Percentiles rank a stretch among this genome's conserved stretches.
These are phyloP conservation scores for Sporothrix pseudoabietina DNA, from an alignment of 2,329 filamentous ascomycete genomes.

Conservation along the genomic window DNA sequence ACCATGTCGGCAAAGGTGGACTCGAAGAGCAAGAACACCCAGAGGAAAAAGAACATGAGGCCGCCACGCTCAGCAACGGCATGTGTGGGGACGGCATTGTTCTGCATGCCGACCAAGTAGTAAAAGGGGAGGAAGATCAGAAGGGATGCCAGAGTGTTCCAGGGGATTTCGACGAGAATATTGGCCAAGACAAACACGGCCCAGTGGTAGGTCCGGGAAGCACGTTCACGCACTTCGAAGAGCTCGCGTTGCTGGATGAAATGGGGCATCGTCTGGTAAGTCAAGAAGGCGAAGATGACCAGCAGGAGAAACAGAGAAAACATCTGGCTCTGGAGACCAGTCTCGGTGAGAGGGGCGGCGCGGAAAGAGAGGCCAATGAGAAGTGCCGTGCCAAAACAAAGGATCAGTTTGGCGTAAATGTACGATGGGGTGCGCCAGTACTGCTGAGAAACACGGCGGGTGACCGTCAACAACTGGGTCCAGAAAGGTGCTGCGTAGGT, in stretches of 20 bases:
- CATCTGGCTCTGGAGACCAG: constrained; percentile 67
- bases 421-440: constrained; percentile 78
- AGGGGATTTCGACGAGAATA: constrained; percentile 68
- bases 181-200: constrained; percentile 65
- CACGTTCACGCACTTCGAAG: constrained; percentile 67
- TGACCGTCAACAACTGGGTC: constrained; percentile 62
- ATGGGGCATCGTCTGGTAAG: constrained; percentile 65
- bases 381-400: constrained; percentile 51
- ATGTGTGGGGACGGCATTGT: constrained; percentile 65
- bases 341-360: constrained; percentile 57
- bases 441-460: constrained; percentile 69
- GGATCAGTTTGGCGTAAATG: constrained; percentile 68
- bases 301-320: constrained; percentile 59
- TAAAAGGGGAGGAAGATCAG: constrained; percentile 63
- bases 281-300: constrained; percentile 63
- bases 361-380: constrained; percentile 69
- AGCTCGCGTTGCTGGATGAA: constrained; percentile 66
- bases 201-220: constrained; percentile 67
- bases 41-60: constrained; percentile 76
- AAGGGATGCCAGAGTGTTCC: constrained; percentile 49
- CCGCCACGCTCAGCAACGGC: constrained; percentile 68
- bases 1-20: constrained; percentile 73
- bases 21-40: constrained; percentile 75
- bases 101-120: constrained; percentile 64
- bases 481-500: constrained; percentile 71